A percentile compares a stretch with the other conserved stretches of the same genome.
Evolutionary conservation across 23 red algal species (phyloP).

Genomic region (Chondrus crispus): DNA sequence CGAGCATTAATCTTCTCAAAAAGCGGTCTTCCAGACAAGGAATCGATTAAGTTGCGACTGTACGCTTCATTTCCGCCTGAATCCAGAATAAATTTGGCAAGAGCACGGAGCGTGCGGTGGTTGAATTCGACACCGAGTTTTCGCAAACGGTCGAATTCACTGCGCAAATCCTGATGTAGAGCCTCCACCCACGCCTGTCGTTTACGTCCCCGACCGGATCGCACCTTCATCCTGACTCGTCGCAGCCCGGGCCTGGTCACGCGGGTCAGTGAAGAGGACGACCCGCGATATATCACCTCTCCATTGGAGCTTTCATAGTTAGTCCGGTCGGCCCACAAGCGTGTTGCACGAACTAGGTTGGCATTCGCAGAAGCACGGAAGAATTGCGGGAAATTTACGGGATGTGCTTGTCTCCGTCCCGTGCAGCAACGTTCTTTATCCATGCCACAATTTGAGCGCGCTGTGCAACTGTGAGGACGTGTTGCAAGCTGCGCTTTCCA

Average conservation of each 20-base stretch:
- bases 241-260: neutral
- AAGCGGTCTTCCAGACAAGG: neutral
- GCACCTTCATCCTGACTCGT: neutral
- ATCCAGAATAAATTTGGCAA: neutral
- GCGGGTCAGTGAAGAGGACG: neutral
- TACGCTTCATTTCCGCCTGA: neutral
- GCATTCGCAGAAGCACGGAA: neutral
- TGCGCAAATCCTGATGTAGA: neutral
- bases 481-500: neutral
- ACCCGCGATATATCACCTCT: neutral
- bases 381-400: neutral
- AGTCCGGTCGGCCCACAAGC: neutral
- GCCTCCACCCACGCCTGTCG: neutral
- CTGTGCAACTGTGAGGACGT: neutral
- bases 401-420: conserved; percentile 1
- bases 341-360: neutral
- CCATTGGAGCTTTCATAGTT: neutral
- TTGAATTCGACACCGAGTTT: conserved; percentile 15
- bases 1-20: neutral
- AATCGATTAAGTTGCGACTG: neutral
- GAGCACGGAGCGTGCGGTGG: neutral
- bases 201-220: neutral
- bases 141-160: conserved; percentile 12
- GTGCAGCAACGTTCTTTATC: neutral
- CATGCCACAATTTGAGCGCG: neutral